Percentiles rank a stretch among this genome's conserved stretches.
Conservation (phyloP, 805 yeast genomes). For the Spathaspora hagerdaliae region DNA sequence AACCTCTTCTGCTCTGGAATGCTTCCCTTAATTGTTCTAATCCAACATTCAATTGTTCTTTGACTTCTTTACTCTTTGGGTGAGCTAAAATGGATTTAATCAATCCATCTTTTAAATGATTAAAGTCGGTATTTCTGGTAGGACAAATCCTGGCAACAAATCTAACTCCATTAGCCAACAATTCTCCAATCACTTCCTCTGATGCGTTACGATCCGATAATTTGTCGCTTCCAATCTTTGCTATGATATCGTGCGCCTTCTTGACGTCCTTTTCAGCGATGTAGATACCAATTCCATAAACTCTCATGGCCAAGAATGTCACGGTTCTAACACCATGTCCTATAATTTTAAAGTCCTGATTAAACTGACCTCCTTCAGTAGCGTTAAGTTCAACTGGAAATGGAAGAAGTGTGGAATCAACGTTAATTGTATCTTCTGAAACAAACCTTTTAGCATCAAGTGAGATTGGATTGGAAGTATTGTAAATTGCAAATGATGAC, state of each 20-base stretch:
- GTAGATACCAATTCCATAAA: constrained; percentile 84
- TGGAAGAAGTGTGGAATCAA: constrained; percentile 49
- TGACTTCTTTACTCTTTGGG: constrained; percentile 49
- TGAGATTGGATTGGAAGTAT: neutral
- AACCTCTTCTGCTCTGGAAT: constrained; percentile 57
- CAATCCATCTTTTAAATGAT: constrained; percentile 86
- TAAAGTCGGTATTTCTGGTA: constrained; percentile 84
- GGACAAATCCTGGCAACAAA: constrained; percentile 79
- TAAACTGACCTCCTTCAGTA: constrained; percentile 13
- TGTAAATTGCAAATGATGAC: neutral
- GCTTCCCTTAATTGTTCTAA: constrained; percentile 60
- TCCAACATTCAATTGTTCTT: constrained; percentile 49
- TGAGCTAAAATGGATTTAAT: constrained; percentile 73
- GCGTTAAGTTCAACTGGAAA: constrained; percentile 30
- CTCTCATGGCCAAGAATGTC: constrained; percentile 76
- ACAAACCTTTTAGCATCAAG: neutral
- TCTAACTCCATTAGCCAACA: constrained; percentile 57
- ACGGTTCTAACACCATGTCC: constrained; percentile 85
- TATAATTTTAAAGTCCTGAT: constrained; percentile 47
- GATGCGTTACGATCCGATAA: constrained; percentile 45
- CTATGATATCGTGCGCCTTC: constrained; percentile 30
- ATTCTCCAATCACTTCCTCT: constrained; percentile 47
- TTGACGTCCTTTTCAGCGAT: constrained; percentile 57
- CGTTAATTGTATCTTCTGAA: constrained; percentile 27
- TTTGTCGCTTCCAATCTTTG: constrained; percentile 17